Base-by-base conservation (phyloP, 1,284 basidiomycete genomes). In the Naganishia liquefaciens region DNA sequence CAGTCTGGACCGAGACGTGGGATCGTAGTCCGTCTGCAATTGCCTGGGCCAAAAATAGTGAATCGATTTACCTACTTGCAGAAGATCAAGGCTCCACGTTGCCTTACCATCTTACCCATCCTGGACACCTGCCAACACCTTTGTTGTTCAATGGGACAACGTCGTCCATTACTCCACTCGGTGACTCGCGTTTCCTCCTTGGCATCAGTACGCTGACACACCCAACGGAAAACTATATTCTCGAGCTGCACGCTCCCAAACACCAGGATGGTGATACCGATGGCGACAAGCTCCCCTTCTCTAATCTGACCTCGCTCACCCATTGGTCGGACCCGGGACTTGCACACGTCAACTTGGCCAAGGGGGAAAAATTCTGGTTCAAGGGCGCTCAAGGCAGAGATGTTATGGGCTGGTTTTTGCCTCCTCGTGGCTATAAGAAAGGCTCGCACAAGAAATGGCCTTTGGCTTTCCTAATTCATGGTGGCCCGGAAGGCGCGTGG, bases 281-380 rank as follows among this genome's bases (percentile, higher is more conserved):
- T 57, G 70, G 69, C 1, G 69, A 75, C 62, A 74, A 72, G 62
- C 52, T 64, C 19, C 69, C 73, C 33, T 30, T 62, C 39, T 68
- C 83, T 10, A 77, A 81, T 28, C 72, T 93, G 51, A 88, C 87
- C 4, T 75, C 79, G 43, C 84, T 93, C 71, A 84, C 87, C 0
- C 81, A 68, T 43, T 76, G 72, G 69, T 69, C 73, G 5, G 57
- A 80, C 43, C 74, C 81, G 4, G 81, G 80, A 1, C 79, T 95
- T 39, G 79, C 84, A 63, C 82, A 78, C 1, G 87, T 87, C 74
- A 69, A 77, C 13, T 80, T 93, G 43, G 79, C 80, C 60, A 70
- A 75, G 7, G 88, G 87, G 6, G 87, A 93, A 72, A 86, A 89
- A 64, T 88, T 95, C 73, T 92, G 87, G 86, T 95, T 93, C 80